Conservation (phyloP, 768 basidiomycete species). For the Pleurotus platypus region DNA sequence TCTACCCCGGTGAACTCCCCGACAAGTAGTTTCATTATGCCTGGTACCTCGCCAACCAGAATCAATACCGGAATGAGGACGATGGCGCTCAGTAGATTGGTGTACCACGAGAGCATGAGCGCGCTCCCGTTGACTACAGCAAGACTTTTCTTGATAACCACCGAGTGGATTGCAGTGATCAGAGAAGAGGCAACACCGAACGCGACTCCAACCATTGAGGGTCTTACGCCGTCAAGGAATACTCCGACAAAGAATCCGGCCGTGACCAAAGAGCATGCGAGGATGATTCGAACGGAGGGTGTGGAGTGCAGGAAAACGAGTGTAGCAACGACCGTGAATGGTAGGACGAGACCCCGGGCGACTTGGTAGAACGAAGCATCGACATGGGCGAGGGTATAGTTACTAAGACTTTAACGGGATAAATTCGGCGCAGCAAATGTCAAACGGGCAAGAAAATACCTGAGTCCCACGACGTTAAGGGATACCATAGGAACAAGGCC, state of each 20-base stretch:
- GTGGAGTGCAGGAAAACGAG: slow-evolving; percentile 71
- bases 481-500: slow-evolving; percentile 72
- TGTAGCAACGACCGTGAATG: slow-evolving; percentile 90
- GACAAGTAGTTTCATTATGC: slow-evolving; percentile 58
- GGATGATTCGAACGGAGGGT: slow-evolving; percentile 71
- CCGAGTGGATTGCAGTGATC: slow-evolving; percentile 89
- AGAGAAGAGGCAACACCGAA: slow-evolving; percentile 84
- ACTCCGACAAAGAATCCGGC: slow-evolving; percentile 90
- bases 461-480: slow-evolving; percentile 80
- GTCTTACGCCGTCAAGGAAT: slow-evolving; percentile 55
- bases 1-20: slow-evolving; percentile 36
- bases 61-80: slow-evolving; percentile 71
- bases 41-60: slow-evolving; percentile 71
- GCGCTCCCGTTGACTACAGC: slow-evolving; percentile 80
- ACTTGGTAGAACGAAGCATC: slow-evolving; percentile 96
- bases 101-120: slow-evolving; percentile 87
- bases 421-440: not conserved
- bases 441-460: slow-evolving; percentile 37
- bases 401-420: slow-evolving; percentile 63
- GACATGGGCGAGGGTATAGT: slow-evolving; percentile 90
- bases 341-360: slow-evolving; percentile 89
- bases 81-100: slow-evolving; percentile 76
- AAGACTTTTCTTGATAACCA: slow-evolving; percentile 89
- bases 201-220: slow-evolving; percentile 50
- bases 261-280: slow-evolving; percentile 80